These are phyloP conservation scores for Gremmenia infestans DNA, from an alignment of 2,329 filamentous ascomycete genomes.

Conservation along the genomic window DNA sequence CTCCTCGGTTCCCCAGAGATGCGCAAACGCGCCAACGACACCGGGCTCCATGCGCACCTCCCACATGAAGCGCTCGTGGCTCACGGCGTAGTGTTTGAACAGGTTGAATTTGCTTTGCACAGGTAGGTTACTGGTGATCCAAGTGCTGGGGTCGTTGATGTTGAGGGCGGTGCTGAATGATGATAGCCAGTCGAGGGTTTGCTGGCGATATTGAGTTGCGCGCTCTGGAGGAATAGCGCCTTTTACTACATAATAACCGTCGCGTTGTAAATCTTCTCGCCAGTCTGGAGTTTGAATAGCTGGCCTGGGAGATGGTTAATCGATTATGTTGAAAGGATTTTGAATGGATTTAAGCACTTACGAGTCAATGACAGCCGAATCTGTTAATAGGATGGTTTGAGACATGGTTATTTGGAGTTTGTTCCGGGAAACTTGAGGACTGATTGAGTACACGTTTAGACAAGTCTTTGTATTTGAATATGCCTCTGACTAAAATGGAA, in stretches of 20 bases:
- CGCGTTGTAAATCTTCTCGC: conserved; percentile 7
- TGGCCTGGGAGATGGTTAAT: too few species aligned
- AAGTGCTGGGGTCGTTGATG: conserved; percentile 29
- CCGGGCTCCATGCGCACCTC: conserved; percentile 35
- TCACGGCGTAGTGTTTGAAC: conserved; percentile 41
- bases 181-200: conserved; percentile 13
- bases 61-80: conserved; percentile 40
- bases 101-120: conserved; percentile 45
- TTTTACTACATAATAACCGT: conserved; percentile 15
- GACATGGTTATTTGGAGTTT: too few species aligned
- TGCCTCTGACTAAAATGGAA: too few species aligned
- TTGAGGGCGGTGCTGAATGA: conserved; percentile 21
- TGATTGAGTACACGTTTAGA: too few species aligned
- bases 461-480: too few species aligned
- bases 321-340: too few species aligned
- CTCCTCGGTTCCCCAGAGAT: conserved; percentile 34
- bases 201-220: conserved; percentile 11
- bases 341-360: too few species aligned
- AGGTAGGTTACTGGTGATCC: conserved; percentile 35
- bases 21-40: conserved; percentile 33
- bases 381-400: too few species aligned
- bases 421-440: too few species aligned
- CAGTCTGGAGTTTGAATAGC: not conserved
- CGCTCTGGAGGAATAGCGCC: conserved; percentile 11
- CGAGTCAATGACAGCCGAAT: too few species aligned